Conservation (phyloP, 768 basidiomycete genomes). For the Cyathus striatus region DNA sequence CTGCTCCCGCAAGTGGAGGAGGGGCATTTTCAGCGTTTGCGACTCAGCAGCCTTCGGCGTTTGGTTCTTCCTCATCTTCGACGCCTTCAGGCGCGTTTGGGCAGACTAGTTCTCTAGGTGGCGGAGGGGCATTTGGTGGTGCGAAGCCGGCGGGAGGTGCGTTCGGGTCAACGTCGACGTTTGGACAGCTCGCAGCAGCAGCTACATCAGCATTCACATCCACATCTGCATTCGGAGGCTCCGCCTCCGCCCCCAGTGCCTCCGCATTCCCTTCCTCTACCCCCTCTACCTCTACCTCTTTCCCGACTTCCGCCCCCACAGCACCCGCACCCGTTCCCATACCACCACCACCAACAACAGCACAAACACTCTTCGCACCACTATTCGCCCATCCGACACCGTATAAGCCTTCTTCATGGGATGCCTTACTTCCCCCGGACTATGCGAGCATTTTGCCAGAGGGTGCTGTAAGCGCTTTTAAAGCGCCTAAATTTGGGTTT, state of each 20-base stretch:
- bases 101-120: constrained; percentile 12
- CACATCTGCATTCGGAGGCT: constrained; percentile 41
- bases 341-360: too few relatives aligned
- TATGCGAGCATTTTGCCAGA: constrained; percentile 56
- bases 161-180: constrained; percentile 35
- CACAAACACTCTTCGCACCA: too few relatives aligned
- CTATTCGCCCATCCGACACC: too few relatives aligned
- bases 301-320: background rate
- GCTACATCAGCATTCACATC: constrained; percentile 20
- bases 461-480: constrained; percentile 47
- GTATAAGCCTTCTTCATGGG: constrained; percentile 52
- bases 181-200: constrained; percentile 23
- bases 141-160: too few relatives aligned
- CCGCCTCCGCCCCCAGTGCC: constrained; percentile 22
- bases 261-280: too few relatives aligned
- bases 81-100: too few relatives aligned
- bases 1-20: too few relatives aligned
- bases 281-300: too few relatives aligned
- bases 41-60: too few relatives aligned
- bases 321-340: constrained; percentile 6
- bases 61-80: too few relatives aligned
- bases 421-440: constrained; percentile 46
- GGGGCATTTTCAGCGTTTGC: too few relatives aligned
- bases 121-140: too few relatives aligned
- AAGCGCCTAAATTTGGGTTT: constrained; percentile 54